Evolutionary conservation across 2,329 filamentous ascomycete species (phyloP), one percentile per base, ranked within the genome.

Genomic region (Botrytis medusae): DNA sequence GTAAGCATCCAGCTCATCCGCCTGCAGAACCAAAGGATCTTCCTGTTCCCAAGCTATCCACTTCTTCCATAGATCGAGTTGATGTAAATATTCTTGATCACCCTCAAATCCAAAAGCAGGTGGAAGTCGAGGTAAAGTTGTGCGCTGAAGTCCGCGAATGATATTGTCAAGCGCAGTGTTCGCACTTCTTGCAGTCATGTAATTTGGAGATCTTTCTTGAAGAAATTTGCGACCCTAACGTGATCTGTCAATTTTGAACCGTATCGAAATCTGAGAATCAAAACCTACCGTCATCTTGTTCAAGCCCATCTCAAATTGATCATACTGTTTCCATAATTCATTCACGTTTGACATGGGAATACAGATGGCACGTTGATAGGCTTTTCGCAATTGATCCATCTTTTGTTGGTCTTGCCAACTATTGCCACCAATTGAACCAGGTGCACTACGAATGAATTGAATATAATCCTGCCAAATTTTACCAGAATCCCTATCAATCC

Each of bases 391-490:
- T 77, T 93, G 87, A 79, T 99, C 96, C 92, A 97, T 97, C 86
- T 99, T 99, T 81, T 98, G 96, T 83, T 95, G 93, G 80, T 98
- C 96, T 82, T 98, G 95, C 97, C 96, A 99, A 74, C 89, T 91
- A 74, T 87, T 91, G 61, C 95, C 96, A 40, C 95, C 95, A 74
- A 96, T 89, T 73, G 90, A 90, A 9, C 96, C 96, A 1, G 96
- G 96, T 0, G 92, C 93, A 57, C 90, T 93, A 81, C 94, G 95
- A 82, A 98, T 89, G 81, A 99, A 98, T 77, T 96, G 91, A 75
- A 99, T 91, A 79, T 98, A 98, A 77, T 99, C 96, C 74, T 92
- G 89, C 96, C 96, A 99, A 73, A 99, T 91, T 76, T 88, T 89
- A 51, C 94, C 95, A 18, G 95, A 92, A 79, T 97, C 94, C 79